Evolutionary conservation across 2,329 filamentous ascomycete genomes (phyloP).

Genomic region (Trichoderma sp.): DNA sequence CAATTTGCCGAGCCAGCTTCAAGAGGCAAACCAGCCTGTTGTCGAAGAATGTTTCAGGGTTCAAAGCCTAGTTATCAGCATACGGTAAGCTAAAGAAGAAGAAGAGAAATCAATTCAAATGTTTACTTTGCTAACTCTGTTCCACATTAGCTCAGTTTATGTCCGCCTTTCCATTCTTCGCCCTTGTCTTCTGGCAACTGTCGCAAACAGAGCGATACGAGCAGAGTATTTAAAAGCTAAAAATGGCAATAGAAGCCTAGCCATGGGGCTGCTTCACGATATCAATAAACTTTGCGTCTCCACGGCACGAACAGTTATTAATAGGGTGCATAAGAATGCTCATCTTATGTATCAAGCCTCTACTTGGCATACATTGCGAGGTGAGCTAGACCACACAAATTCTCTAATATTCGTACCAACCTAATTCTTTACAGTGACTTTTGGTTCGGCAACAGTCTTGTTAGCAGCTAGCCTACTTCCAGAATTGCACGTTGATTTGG

Average conservation of each 20-base stretch:
- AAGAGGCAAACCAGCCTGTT: background rate
- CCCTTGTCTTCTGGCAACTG: slow-evolving; percentile 6
- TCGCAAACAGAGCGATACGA: slow-evolving; percentile 3
- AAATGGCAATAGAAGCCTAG: background rate
- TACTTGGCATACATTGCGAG: slow-evolving; percentile 20
- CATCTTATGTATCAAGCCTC: background rate
- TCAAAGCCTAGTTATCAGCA: slow-evolving; percentile 10
- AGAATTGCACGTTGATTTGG: background rate
- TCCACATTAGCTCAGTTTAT: background rate
- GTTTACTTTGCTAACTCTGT: background rate
- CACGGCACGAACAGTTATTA: background rate
- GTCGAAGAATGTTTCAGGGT: slow-evolving; percentile 17
- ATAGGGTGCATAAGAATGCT: background rate
- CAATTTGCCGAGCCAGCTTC: slow-evolving; percentile 5
- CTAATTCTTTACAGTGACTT: slow-evolving; percentile 4
- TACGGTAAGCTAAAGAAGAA: background rate
- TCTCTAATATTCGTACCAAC: no score
- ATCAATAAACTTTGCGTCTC: slow-evolving; percentile 16
- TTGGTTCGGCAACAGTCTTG: slow-evolving; percentile 13
- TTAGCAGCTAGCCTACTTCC: slow-evolving; percentile 12
- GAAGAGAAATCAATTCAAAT: background rate
- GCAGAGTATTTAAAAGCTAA: slow-evolving; percentile 2
- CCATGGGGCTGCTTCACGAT: slow-evolving; percentile 4
- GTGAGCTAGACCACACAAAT: background rate
- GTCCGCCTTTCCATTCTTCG: slow-evolving; percentile 12